Evolutionary conservation across 345 rosid species (phyloP).

Genomic region (Schrenkiella parvula): DNA sequence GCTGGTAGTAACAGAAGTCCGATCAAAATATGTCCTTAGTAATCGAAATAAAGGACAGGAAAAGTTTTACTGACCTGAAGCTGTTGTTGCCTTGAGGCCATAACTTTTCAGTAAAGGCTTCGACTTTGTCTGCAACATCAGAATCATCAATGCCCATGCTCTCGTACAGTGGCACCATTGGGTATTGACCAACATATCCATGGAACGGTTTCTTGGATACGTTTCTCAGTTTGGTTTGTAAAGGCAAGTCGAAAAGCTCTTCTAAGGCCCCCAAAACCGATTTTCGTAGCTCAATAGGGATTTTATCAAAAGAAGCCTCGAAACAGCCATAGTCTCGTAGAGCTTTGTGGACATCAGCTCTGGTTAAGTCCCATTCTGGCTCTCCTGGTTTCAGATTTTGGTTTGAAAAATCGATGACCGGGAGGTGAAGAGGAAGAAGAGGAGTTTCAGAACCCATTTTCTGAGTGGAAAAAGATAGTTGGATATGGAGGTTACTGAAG

Average conservation of each 20-base stretch:
- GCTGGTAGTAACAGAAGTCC: constrained; percentile 30
- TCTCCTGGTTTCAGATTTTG: constrained; percentile 37
- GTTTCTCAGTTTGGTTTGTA: constrained; percentile 44
- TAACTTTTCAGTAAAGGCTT: constrained; percentile 27
- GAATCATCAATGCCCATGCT: constrained; percentile 64
- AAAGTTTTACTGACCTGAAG: constrained; percentile 43
- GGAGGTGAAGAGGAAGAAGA: constrained; percentile 30
- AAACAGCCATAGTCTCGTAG: constrained; percentile 62
- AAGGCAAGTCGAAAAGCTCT: constrained; percentile 57
- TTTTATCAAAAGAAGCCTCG: constrained; percentile 46
- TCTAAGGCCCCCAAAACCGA: constrained; percentile 33
- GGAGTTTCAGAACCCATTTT: constrained; percentile 43
- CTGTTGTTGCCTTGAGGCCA: constrained; percentile 55
- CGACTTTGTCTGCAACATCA: constrained; percentile 31
- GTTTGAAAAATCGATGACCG: constrained; percentile 44
- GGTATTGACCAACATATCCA: constrained; percentile 61
- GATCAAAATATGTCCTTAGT: background rate
- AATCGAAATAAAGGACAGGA: background rate
- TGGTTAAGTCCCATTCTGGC: constrained; percentile 40
- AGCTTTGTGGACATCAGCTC: constrained; percentile 39
- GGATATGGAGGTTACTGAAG: background rate
- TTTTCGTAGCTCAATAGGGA: constrained; percentile 36
- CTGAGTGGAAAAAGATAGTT: background rate
- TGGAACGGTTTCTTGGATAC: constrained; percentile 46
- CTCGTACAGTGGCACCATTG: constrained; percentile 50